These are phyloP conservation scores for Epichloe bromicola DNA, from an alignment of 2,329 filamentous ascomycete genomes.

Conservation along the genomic window DNA sequence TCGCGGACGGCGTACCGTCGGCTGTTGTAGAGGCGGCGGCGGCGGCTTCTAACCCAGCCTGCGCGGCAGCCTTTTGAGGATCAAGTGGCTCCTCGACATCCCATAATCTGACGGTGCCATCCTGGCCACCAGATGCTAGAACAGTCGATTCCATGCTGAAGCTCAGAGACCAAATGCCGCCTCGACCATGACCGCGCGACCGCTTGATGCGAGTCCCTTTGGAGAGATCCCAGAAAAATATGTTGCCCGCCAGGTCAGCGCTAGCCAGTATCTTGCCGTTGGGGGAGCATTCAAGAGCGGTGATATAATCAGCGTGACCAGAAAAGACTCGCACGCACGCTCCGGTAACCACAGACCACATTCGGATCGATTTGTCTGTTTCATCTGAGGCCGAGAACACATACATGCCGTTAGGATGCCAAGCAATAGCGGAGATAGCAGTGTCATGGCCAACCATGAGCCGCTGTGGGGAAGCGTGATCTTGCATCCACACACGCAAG, in stretches of 20 bases:
- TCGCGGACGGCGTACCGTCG: slow-evolving; percentile 25
- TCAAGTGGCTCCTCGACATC: slow-evolving; percentile 67
- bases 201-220: slow-evolving; percentile 79
- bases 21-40: slow-evolving; percentile 24
- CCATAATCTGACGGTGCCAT: slow-evolving; percentile 89
- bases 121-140: slow-evolving; percentile 78
- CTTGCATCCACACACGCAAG: slow-evolving; percentile 81
- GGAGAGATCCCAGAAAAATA: slow-evolving; percentile 89
- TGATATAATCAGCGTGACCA: slow-evolving; percentile 80
- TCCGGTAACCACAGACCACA: slow-evolving; percentile 91
- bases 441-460: slow-evolving; percentile 88
- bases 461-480: slow-evolving; percentile 78
- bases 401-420: slow-evolving; percentile 90
- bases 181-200: slow-evolving; percentile 85
- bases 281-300: slow-evolving; percentile 65
- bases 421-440: slow-evolving; percentile 79
- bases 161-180: slow-evolving; percentile 83
- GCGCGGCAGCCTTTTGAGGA: slow-evolving; percentile 41
- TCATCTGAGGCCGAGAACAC: slow-evolving; percentile 85
- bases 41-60: slow-evolving; percentile 30
- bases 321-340: slow-evolving; percentile 83
- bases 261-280: slow-evolving; percentile 86
- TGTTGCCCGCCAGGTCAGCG: slow-evolving; percentile 76
- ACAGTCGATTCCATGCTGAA: slow-evolving; percentile 90
- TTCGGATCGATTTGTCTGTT: slow-evolving; percentile 78